Base-by-base conservation (phyloP, 2,329 filamentous ascomycete species). In the Tolypocladium tropicale region DNA sequence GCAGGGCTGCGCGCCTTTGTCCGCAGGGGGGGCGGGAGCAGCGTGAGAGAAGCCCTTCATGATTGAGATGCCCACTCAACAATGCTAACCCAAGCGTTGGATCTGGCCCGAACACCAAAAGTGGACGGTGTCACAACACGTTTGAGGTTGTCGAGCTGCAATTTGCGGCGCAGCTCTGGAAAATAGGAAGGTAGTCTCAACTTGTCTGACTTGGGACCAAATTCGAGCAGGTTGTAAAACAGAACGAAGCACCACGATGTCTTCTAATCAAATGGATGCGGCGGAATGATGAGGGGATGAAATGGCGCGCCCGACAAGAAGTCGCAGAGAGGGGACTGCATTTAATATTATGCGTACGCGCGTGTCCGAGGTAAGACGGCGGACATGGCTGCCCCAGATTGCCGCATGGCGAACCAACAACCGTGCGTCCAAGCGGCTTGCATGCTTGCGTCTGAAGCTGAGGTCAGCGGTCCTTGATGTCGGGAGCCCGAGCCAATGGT, bases 11-110 rank as follows among this genome's bases (percentile, higher is more conserved):
- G 46, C 46, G 21, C 52, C 53, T n/a, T 58, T 52, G 53, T 62
- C 41, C 32, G 60, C 41, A 6, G 58, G 53, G n/a, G 56, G 53
- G 36, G 61, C 58, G 30, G 56, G 54, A 52, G 57, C 36, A 52
- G 57, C 53, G 34, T 51, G 54, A 21, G 57, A 56, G 25, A 55
- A 57, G 32, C 34, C 18, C 32, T 50, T 5, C 46, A 50, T 50
- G 6, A 50, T 21, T 12, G 3, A n/a, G 7, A 7, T 21, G n/a
- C n/a, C n/a, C n/a, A n/a, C n/a, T n/a, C n/a, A n/a, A n/a, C n/a
- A n/a, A n/a, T n/a, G n/a, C n/a, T n/a, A n/a, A n/a, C n/a, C n/a
- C n/a, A n/a, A n/a, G n/a, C n/a, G n/a, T 30, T 12, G 46, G 9
- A 50, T 18, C 33, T 12, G n/a, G n/a, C n/a, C n/a, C n/a, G n/a